Conservation (phyloP, 2,329 filamentous ascomycete genomes). For the Diaporthe sp. region DNA sequence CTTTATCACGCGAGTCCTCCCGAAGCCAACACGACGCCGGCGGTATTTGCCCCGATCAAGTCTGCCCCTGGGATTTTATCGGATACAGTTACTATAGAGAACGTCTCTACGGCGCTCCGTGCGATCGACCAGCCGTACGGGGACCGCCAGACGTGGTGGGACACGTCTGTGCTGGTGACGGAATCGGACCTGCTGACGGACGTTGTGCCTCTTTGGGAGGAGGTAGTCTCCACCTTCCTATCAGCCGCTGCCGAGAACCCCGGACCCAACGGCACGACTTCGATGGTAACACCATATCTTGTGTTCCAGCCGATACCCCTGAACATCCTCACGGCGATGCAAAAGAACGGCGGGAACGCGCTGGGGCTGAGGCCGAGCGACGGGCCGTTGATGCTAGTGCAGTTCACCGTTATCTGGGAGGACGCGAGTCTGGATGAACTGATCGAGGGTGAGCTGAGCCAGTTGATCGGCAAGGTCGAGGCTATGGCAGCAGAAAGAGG, state of each 20-base stretch:
- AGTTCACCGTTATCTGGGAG: conserved; percentile 47
- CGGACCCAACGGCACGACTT: not conserved
- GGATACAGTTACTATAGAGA: conserved; percentile 44
- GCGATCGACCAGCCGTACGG: conserved; percentile 47
- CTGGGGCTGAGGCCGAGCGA: conserved; percentile 54
- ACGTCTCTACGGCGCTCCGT: conserved; percentile 45
- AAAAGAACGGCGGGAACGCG: conserved; percentile 56
- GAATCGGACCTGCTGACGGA: conserved; percentile 46
- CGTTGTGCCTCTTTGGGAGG: conserved; percentile 23
- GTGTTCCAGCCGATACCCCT: conserved; percentile 56
- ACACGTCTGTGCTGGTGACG: conserved; percentile 46
- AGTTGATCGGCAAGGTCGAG: conserved; percentile 46
- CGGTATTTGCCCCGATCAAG: not conserved
- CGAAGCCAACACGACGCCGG: not conserved
- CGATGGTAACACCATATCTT: conserved; percentile 44
- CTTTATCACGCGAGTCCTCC: conserved; percentile 16
- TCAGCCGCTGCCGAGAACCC: conserved; percentile 8
- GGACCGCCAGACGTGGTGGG: conserved; percentile 49
- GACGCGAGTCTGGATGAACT: conserved; percentile 48
- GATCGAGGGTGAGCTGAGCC: conserved; percentile 42
- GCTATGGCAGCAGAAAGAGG: conserved; percentile 47
- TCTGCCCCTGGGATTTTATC: conserved; percentile 22
- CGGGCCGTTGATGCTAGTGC: conserved; percentile 51
- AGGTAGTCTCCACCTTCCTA: not conserved
- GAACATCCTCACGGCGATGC: conserved; percentile 48